These are phyloP conservation scores for Sporothrix pallida DNA, from an alignment of 2,329 filamentous ascomycete genomes.

Conservation along the genomic window DNA sequence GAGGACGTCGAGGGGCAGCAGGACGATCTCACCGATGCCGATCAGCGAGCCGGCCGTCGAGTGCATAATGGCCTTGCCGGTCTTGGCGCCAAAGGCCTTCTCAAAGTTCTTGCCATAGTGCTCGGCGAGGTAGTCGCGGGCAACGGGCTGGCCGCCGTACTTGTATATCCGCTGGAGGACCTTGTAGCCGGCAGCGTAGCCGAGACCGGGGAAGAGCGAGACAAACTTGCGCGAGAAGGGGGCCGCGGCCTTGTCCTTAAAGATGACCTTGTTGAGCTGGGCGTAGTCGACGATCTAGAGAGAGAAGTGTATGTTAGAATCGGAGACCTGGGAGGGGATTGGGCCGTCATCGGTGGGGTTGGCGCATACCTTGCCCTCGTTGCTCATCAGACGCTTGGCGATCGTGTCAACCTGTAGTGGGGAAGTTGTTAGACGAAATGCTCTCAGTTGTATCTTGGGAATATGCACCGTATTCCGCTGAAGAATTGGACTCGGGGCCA, in stretches of 20 bases:
- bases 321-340: not conserved
- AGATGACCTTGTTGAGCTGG: conserved; percentile 88
- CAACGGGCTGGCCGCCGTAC: conserved; percentile 96
- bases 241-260: conserved; percentile 83
- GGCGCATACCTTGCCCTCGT: conserved; percentile 71
- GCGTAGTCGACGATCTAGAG: conserved; percentile 60
- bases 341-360: not conserved
- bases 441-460: too few relatives aligned
- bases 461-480: too few relatives aligned
- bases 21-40: conserved; percentile 94
- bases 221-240: conserved; percentile 79
- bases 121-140: conserved; percentile 81
- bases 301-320: not conserved
- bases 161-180: conserved; percentile 96
- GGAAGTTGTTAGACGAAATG: not conserved
- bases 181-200: conserved; percentile 98
- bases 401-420: conserved; percentile 84
- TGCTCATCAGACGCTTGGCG: conserved; percentile 99
- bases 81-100: conserved; percentile 89
- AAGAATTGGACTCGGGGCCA: conserved; percentile 8
- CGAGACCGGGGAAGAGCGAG: conserved; percentile 93
- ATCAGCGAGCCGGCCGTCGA: conserved; percentile 95
- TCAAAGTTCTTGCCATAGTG: conserved; percentile 88
- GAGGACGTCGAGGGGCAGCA: conserved; percentile 92
- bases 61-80: conserved; percentile 97